phyloP scores from a whole-genome alignment of 345 rosid species.

The Euphorbia peplus region DNA sequence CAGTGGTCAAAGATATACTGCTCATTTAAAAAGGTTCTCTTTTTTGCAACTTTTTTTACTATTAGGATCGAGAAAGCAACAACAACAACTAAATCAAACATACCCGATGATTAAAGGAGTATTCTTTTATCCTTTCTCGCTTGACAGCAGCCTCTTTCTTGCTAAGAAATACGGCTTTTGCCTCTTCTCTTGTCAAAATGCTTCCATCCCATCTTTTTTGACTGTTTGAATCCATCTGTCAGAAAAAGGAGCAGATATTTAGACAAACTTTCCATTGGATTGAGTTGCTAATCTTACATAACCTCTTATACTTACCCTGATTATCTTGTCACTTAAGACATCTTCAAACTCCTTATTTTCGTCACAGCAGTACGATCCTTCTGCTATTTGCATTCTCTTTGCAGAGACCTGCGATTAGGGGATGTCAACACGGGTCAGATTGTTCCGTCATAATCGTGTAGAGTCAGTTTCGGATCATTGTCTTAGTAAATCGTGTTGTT shows the following conservation, averaged over 20 bases:
- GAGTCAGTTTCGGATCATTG: too few species aligned
- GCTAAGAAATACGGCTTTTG: conserved; percentile 52
- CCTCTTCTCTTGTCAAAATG: conserved; percentile 73
- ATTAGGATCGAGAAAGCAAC: too few species aligned
- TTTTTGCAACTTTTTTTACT: too few species aligned
- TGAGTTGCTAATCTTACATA: too few species aligned
- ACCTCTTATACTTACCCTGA: conserved; percentile 50
- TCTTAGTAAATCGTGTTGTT: too few species aligned
- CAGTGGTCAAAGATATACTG: too few species aligned
- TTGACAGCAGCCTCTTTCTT: conserved; percentile 66
- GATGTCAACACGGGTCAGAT: too few species aligned
- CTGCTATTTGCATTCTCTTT: conserved; percentile 43
- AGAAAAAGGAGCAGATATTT: conserved; percentile 1
- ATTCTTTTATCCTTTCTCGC: conserved; percentile 68
- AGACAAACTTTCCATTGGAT: not conserved
- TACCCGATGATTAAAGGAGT: conserved; percentile 67
- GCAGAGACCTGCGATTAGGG: conserved; percentile 55
- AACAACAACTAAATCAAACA: not conserved
- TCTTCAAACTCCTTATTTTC: conserved; percentile 43
- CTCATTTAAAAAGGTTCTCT: too few species aligned
- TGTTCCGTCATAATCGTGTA: too few species aligned
- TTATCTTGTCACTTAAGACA: conserved; percentile 45
- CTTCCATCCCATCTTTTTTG: conserved; percentile 86
- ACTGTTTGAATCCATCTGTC: conserved; percentile 65
- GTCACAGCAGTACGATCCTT: conserved; percentile 32